Conservation (phyloP, 164 flowering plant genomes). For the Stephania japonica region DNA sequence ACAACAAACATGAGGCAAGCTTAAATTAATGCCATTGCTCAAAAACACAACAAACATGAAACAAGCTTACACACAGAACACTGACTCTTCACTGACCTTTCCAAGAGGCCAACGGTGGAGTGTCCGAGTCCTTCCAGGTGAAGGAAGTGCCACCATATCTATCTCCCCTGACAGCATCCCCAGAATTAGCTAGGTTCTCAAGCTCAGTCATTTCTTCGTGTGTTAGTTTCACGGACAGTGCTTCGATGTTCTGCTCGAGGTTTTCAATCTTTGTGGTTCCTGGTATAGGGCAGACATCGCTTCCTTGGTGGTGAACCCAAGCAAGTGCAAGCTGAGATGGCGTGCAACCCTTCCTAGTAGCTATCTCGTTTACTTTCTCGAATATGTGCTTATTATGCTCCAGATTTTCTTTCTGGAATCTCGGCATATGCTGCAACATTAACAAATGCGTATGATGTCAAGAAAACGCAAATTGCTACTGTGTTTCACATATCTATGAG, state of each 20-base stretch:
- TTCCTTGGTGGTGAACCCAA: constrained; percentile 36
- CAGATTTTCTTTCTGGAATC: constrained; percentile 24
- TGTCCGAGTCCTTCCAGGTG: constrained; percentile 32
- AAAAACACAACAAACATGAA: background rate
- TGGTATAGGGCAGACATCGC: constrained; percentile 34
- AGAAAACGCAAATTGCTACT: background rate
- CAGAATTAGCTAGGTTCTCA: constrained; percentile 29
- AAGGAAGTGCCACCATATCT: constrained; percentile 4
- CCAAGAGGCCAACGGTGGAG: constrained; percentile 35
- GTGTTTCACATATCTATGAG: too few relatives aligned
- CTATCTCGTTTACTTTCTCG: constrained; percentile 23
- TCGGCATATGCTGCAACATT: constrained; percentile 22
- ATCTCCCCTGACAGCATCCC: constrained; percentile 31
- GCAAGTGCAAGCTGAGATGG: constrained; percentile 35
- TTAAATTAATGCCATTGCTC: background rate
- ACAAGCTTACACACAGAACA: background rate
- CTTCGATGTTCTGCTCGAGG: constrained; percentile 36
- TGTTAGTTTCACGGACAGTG: constrained; percentile 28
- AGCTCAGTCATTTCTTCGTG: constrained; percentile 41
- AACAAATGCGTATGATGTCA: background rate
- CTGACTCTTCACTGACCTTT: constrained; percentile 12
- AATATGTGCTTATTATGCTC: constrained; percentile 24
- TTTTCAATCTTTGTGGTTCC: constrained; percentile 41
- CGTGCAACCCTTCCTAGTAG: constrained; percentile 30
- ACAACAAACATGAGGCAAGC: background rate